Percentiles rank a stretch among this genome's conserved stretches.
phyloP scores from a whole-genome alignment of 805 yeast species.

The Cyberlindnera mississippiensis region DNA sequence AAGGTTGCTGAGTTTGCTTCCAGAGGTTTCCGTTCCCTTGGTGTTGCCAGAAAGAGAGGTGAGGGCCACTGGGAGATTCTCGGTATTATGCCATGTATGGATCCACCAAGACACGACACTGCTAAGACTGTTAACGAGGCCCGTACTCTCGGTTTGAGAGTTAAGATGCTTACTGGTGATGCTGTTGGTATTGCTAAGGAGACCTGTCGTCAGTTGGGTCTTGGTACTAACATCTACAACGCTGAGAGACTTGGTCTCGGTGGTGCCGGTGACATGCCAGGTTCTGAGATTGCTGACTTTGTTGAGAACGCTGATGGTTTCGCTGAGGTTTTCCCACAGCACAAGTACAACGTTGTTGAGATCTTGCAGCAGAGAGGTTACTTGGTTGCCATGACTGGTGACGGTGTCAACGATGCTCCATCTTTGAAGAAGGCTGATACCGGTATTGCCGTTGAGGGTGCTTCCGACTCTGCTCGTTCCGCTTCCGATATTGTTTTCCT shows the following conservation, averaged over 20 bases:
- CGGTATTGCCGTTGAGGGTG: constrained; percentile 99
- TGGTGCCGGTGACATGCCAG: constrained; percentile 91
- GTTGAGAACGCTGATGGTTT: constrained; percentile 98
- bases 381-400: constrained; percentile 99
- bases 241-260: constrained; percentile 96
- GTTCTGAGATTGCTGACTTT: constrained; percentile 95
- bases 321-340: constrained; percentile 98
- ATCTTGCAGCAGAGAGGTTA: constrained; percentile 93
- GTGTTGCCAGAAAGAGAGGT: constrained; percentile 98
- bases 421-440: constrained; percentile 93
- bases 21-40: constrained; percentile 97
- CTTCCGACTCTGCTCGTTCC: constrained; percentile 95
- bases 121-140: constrained; percentile 93
- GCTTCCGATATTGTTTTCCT: constrained; percentile 96
- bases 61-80: constrained; percentile 97
- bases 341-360: constrained; percentile 93
- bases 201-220: constrained; percentile 96
- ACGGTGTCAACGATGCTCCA: constrained; percentile 98
- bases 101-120: constrained; percentile 98
- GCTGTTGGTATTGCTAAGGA: constrained; percentile 99
- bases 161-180: constrained; percentile 98
- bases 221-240: constrained; percentile 94
- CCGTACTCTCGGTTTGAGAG: constrained; percentile 84
- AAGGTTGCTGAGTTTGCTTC: constrained; percentile 97
- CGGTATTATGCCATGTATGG: constrained; percentile 98